Evolutionary conservation across 2,329 filamentous ascomycete genomes (phyloP).

Genomic region (Corinectria fuckeliana): DNA sequence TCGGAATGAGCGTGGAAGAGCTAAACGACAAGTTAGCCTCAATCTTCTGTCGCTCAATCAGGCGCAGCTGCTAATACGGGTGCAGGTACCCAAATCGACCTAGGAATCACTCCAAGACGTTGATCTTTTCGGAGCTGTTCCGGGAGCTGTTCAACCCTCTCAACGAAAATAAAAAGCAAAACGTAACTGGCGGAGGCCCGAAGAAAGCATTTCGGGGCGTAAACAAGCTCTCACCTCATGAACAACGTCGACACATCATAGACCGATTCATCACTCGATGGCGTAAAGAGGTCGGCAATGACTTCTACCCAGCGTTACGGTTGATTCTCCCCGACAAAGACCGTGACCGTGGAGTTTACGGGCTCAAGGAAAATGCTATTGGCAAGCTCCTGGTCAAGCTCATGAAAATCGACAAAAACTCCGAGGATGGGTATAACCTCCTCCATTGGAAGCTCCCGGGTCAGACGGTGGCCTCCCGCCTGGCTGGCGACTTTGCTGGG

Average conservation of each 20-base stretch:
- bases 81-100: constrained; percentile 83
- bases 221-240: constrained; percentile 71
- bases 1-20: constrained; percentile 49
- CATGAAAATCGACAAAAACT: constrained; percentile 89
- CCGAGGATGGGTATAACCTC: constrained; percentile 84
- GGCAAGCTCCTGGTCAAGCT: constrained; percentile 90
- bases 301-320: constrained; percentile 91
- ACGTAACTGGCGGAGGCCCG: constrained; percentile 60
- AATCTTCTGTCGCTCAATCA: not conserved
- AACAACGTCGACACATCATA: constrained; percentile 81
- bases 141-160: constrained; percentile 81
- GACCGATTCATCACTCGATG: constrained; percentile 85
- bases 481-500: constrained; percentile 91
- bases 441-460: constrained; percentile 93
- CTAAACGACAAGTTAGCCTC: constrained; percentile 51
- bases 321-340: constrained; percentile 94
- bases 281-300: constrained; percentile 86
- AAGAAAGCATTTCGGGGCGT: constrained; percentile 67
- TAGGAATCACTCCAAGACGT: constrained; percentile 77
- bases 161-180: constrained; percentile 79
- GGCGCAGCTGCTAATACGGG: constrained; percentile 27
- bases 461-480: constrained; percentile 63
- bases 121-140: constrained; percentile 83
- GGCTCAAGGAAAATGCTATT: constrained; percentile 90
- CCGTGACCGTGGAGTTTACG: constrained; percentile 89